phyloP scores from a whole-genome alignment of 352 stramenopile species.

The Saprolegnia diclina region DNA sequence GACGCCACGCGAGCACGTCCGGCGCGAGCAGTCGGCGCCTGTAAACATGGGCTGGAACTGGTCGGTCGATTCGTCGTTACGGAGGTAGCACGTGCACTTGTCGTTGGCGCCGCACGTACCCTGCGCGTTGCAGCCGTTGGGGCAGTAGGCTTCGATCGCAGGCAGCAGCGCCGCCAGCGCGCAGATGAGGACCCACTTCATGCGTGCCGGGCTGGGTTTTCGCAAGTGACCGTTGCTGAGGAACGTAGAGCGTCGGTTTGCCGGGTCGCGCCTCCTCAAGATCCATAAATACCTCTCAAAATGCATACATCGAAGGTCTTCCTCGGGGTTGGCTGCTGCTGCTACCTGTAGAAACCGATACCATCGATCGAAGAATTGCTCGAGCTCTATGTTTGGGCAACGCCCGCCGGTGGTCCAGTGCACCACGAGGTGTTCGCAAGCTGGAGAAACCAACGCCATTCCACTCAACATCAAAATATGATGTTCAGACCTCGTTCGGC shows the following conservation, averaged over 20 bases:
- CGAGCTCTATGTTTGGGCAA: too few relatives aligned
- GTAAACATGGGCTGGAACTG: conserved; percentile 51
- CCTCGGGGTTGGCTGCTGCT: too few relatives aligned
- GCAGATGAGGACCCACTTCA: conserved; percentile 21
- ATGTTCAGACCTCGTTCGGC: too few relatives aligned
- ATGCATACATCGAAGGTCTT: not conserved
- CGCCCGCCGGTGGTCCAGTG: too few relatives aligned
- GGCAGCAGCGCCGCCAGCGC: not conserved
- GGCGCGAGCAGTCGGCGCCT: conserved; percentile 69
- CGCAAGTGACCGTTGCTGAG: not conserved
- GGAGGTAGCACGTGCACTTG: conserved; percentile 89
- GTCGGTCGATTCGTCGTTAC: conserved; percentile 36
- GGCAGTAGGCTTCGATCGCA: conserved; percentile 48
- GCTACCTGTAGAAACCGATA: too few relatives aligned
- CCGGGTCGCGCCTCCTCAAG: conserved; percentile 6
- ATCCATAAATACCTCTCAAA: not conserved
- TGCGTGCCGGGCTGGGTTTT: not conserved
- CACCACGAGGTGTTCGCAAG: too few relatives aligned
- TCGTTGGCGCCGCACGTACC: conserved; percentile 84
- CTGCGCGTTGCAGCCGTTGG: conserved; percentile 81
- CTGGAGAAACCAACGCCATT: too few relatives aligned
- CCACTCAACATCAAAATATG: too few relatives aligned
- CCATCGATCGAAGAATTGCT: too few relatives aligned
- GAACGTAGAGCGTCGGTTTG: not conserved
- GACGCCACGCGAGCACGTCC: conserved; percentile 64